phyloP scores from a whole-genome alignment of 1,139 yeast species.

The Dujonia santamariae region DNA sequence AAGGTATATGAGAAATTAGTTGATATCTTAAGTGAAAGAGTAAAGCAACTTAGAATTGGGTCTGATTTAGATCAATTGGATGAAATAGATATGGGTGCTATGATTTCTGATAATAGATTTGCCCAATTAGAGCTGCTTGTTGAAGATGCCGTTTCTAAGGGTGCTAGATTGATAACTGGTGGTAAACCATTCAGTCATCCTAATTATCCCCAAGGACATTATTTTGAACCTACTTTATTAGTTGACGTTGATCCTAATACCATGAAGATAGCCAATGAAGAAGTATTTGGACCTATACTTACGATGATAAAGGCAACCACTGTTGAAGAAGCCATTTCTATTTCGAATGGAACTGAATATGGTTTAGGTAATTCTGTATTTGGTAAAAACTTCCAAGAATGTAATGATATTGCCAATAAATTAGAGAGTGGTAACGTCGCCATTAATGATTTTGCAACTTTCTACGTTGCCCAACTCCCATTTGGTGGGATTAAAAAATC shows the following conservation, averaged over 20 bases:
- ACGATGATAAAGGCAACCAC: slow-evolving; percentile 69
- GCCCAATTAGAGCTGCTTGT: slow-evolving; percentile 62
- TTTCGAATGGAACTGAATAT: slow-evolving; percentile 84
- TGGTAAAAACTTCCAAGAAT: slow-evolving; percentile 54
- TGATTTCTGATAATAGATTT: slow-evolving; percentile 78
- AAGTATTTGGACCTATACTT: slow-evolving; percentile 90
- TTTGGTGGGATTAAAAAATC: slow-evolving; percentile 93
- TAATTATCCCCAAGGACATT: slow-evolving; percentile 92
- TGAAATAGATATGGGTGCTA: slow-evolving; percentile 94
- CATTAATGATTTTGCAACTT: slow-evolving; percentile 95
- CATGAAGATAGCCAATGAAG: slow-evolving; percentile 82
- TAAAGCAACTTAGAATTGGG: slow-evolving; percentile 68
- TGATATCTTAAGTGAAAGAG: slow-evolving; percentile 52
- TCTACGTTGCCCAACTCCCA: slow-evolving; percentile 90
- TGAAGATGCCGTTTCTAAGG: slow-evolving; percentile 69
- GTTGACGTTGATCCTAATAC: slow-evolving; percentile 67
- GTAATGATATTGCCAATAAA: slow-evolving; percentile 60
- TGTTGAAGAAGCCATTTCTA: slow-evolving; percentile 65
- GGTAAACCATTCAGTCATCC: slow-evolving; percentile 82
- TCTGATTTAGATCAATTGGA: slow-evolving; percentile 88
- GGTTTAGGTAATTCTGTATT: slow-evolving; percentile 92
- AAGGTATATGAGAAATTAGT: slow-evolving; percentile 62
- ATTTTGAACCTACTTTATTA: slow-evolving; percentile 83
- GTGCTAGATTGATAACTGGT: slow-evolving; percentile 79
- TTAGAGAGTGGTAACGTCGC: slow-evolving; percentile 89